Percentiles rank a stretch among this genome's conserved stretches.
phyloP scores from a whole-genome alignment of 805 yeast species.

The Candida vartiovaarae region DNA sequence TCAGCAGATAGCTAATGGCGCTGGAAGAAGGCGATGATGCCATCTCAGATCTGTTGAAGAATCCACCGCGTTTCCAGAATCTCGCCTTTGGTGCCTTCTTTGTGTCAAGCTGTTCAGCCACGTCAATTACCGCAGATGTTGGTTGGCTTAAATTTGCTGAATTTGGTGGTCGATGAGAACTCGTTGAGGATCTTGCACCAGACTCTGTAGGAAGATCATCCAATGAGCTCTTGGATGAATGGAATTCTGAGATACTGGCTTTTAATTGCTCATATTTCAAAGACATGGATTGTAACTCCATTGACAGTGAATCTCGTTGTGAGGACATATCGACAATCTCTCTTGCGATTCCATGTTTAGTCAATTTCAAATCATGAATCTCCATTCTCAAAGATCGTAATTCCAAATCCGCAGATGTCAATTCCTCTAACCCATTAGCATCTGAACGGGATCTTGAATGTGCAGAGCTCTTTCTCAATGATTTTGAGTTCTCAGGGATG shows the following conservation, averaged over 20 bases:
- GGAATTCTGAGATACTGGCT: not conserved
- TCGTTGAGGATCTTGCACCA: too few relatives aligned
- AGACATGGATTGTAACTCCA: conserved; percentile 27
- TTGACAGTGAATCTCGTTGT: conserved; percentile 39
- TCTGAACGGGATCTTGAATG: conserved; percentile 16
- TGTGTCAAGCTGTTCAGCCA: conserved; percentile 7
- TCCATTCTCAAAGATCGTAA: conserved; percentile 35
- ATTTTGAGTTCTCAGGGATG: conserved; percentile 7
- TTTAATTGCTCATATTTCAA: conserved; percentile 18
- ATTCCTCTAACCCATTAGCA: conserved; percentile 17
- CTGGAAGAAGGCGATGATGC: conserved; percentile 16
- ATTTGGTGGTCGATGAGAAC: conserved; percentile 2
- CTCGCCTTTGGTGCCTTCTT: conserved; percentile 22
- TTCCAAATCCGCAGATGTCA: conserved; percentile 26
- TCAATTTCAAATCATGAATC: conserved; percentile 33
- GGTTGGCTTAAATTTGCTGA: not conserved
- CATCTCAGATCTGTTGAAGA: conserved; percentile 13
- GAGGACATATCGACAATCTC: conserved; percentile 46
- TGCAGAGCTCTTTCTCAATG: conserved; percentile 5
- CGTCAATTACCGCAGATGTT: not conserved
- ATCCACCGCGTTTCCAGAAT: conserved; percentile 27
- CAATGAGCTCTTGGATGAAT: not conserved
- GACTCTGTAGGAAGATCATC: not conserved
- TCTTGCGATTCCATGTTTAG: conserved; percentile 35
- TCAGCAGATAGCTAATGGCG: conserved; percentile 12